Percentiles rank a stretch among this genome's conserved stretches.
phyloP scores from a whole-genome alignment of 2,329 filamentous ascomycete species.

The Zymoseptoria passerinii region DNA sequence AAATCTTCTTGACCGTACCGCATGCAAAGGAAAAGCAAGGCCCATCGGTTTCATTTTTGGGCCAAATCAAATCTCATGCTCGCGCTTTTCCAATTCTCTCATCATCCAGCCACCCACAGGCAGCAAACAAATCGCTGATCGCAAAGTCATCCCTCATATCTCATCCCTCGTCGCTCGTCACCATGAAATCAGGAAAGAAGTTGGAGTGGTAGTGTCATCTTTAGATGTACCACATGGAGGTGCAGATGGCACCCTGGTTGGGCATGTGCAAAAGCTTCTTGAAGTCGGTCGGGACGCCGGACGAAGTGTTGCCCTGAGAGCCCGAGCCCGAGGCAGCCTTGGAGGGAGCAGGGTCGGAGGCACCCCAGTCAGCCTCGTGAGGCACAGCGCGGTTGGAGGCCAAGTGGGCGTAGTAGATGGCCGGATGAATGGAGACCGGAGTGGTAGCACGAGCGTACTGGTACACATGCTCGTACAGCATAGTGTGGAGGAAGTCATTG shows the following conservation, averaged over 20 bases:
- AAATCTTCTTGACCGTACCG: not conserved
- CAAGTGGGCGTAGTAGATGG: slow-evolving; percentile 92
- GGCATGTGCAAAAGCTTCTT: slow-evolving; percentile 35
- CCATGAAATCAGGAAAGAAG: not conserved
- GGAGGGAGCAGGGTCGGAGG: slow-evolving; percentile 13
- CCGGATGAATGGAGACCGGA: slow-evolving; percentile 77
- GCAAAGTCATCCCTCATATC: not conserved
- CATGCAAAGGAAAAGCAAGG: not conserved
- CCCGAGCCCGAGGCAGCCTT: slow-evolving; percentile 7
- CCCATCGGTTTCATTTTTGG: not conserved
- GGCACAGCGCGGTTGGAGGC: slow-evolving; percentile 70
- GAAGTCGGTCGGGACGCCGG: slow-evolving; percentile 18
- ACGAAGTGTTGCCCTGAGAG: slow-evolving; percentile 17
- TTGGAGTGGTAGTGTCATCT: not conserved
- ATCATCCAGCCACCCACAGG: not conserved
- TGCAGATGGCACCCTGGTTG: slow-evolving; percentile 33
- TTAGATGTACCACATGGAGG: slow-evolving; percentile 45
- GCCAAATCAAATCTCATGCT: not conserved
- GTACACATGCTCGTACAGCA: slow-evolving; percentile 93
- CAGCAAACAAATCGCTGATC: not conserved
- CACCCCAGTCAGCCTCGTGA: slow-evolving; percentile 52
- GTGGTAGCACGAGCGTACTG: slow-evolving; percentile 89
- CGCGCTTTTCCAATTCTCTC: not conserved
- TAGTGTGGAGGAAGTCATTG: slow-evolving; percentile 65
- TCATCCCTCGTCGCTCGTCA: not conserved